These are phyloP conservation scores for Flueggea neowawraea DNA, from an alignment of 441 rosid genomes.

Conservation along the genomic window DNA sequence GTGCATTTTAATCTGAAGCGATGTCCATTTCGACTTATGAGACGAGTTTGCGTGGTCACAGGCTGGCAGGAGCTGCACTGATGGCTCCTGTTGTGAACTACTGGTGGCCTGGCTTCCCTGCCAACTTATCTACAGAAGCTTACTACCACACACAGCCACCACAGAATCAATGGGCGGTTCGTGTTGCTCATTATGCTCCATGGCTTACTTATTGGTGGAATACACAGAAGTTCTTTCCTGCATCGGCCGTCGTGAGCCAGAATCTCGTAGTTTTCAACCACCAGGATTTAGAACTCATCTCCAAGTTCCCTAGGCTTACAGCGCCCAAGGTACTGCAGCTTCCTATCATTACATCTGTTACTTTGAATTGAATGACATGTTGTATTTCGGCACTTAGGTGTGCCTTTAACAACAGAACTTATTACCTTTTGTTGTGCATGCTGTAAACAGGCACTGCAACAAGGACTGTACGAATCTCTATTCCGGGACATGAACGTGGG, in stretches of 20 bases:
- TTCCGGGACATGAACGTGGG: conserved; percentile 35
- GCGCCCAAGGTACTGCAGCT: conserved; percentile 19
- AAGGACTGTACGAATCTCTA: conserved; percentile 30
- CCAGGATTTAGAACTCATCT: conserved; percentile 38
- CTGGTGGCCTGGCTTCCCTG: conserved; percentile 75
- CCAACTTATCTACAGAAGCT: conserved; percentile 36
- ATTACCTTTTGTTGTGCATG: background rate
- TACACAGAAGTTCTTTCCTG: conserved; percentile 57
- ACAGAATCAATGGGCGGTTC: conserved; percentile 26
- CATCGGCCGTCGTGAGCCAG: conserved; percentile 28
- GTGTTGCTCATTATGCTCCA: conserved; percentile 57
- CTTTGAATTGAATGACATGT: too few relatives aligned
- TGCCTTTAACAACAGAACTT: too few relatives aligned
- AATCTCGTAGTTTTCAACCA: conserved; percentile 33
- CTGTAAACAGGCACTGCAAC: conserved; percentile 32
- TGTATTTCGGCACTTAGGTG: too few relatives aligned
- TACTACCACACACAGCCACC: conserved; percentile 17
- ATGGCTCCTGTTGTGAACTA: conserved; percentile 66
- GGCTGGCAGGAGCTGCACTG: conserved; percentile 69
- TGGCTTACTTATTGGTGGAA: conserved; percentile 83
- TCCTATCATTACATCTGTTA: too few relatives aligned
- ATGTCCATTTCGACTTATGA: too few relatives aligned
- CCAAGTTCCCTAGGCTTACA: conserved; percentile 15
- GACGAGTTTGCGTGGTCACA: conserved; percentile 10
- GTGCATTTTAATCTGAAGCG: too few relatives aligned